Base-by-base conservation (phyloP, 495 filamentous ascomycete species). In the Neurospora intermedia region DNA sequence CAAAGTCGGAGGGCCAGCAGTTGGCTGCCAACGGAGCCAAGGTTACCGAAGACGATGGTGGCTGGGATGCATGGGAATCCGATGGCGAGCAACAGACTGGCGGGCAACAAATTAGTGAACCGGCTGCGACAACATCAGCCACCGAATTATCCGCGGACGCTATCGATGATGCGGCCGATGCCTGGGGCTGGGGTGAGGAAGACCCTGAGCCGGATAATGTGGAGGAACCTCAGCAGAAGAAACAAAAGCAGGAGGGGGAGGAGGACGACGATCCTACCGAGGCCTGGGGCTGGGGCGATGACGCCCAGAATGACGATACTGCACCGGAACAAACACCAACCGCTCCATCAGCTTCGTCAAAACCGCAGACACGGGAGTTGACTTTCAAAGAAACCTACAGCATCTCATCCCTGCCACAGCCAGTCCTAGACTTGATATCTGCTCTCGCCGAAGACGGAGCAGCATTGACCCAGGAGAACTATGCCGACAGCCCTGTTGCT, bases 311-410 rank as follows among this genome's bases (percentile, higher is more conserved):
- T 20, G 73, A 71, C 31, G 78, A 75, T 11, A 20, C 31, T 38
- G 54, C n/a, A 23, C 45, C 41, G 16, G 46, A 77, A 41, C 40
- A 39, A 41, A n/a, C 73, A 20, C 27, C 48, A 69, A 74, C 80
- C n/a, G 54, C 77, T 13, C 73, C 75, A 39, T 27, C 72, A 23
- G n/a, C 78, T 10, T 43, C 71, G 70, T 62, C 76, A 35, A 39
- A 74, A 59, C 72, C 74, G 20, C 73, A 81, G 43, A 83, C 82
- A 1, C 80, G 81, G 18, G 84, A 87, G 75, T 80, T 98, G 71
- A 95, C 91, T 0, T 82, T 99, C 70, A 93, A 86, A 75, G 96
- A 99, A 81, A 90, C 85, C 3, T 98, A 97, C 81, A 94, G 89
- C 71, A 89, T 96, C 39, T 97, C 95, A 10, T 90, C 91, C 39